Conservation (phyloP, 441 rosid species). For the Bruguiera hainesii region DNA sequence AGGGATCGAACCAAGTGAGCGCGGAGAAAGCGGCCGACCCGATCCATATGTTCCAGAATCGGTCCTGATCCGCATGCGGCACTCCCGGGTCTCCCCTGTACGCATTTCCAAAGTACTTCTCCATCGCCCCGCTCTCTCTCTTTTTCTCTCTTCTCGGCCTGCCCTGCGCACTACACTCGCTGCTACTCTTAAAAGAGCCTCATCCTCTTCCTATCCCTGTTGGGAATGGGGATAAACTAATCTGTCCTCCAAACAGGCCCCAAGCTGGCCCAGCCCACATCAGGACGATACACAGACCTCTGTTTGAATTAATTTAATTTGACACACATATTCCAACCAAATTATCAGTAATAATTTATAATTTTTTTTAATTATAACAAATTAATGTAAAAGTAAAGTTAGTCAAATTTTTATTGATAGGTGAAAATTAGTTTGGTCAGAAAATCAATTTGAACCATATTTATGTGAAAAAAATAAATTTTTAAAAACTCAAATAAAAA, state of each 20-base stretch:
- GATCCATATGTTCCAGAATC: slow-evolving; percentile 77
- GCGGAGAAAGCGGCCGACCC: slow-evolving; percentile 69
- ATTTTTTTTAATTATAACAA: no score
- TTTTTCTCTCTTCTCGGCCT: neutral
- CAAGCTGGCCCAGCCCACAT: neutral
- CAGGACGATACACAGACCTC: no score
- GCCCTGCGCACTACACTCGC: neutral
- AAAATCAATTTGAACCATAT: no score
- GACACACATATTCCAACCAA: no score
- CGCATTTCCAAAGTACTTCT: slow-evolving; percentile 87
- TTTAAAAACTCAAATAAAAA: no score
- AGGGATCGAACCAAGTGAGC: slow-evolving; percentile 62
- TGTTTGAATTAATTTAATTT: no score
- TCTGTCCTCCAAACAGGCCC: neutral
- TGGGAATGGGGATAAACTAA: neutral
- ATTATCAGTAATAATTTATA: no score
- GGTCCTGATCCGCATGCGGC: slow-evolving; percentile 69
- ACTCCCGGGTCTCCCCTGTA: slow-evolving; percentile 95
- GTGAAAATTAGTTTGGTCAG: no score
- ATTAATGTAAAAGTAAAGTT: no score
- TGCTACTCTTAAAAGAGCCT: neutral
- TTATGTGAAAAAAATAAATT: no score
- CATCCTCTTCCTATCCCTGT: neutral
- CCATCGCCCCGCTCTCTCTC: slow-evolving; percentile 34
- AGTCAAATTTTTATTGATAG: no score